Percentiles rank a stretch among this genome's conserved stretches.
Evolutionary conservation across 768 basidiomycete species (phyloP).

Genomic region (Rhodotorula toruloides): DNA sequence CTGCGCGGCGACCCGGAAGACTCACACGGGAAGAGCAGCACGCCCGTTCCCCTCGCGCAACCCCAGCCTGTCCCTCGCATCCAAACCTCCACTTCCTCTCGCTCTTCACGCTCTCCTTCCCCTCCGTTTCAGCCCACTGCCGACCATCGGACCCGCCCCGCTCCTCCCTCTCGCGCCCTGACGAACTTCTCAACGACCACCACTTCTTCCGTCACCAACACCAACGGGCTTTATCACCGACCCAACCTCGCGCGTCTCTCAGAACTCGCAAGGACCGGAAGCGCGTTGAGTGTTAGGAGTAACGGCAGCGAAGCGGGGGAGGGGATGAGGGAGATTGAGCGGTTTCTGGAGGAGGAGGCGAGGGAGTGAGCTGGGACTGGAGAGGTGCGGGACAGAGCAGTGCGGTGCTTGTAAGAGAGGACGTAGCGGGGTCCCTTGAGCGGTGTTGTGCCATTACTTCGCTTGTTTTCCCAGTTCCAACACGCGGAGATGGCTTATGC

Average conservation of each 20-base stretch:
- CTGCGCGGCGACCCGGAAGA: not conserved
- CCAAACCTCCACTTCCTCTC: too few species aligned
- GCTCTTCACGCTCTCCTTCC: too few species aligned
- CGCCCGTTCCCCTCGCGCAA: not conserved
- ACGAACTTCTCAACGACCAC: not conserved
- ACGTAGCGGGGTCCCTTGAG: too few species aligned
- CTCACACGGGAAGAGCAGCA: too few species aligned
- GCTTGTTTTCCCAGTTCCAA: too few species aligned
- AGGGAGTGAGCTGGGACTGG: not conserved
- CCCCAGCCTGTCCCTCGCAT: not conserved
- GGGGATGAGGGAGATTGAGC: not conserved
- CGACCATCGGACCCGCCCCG: too few species aligned
- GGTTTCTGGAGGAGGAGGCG: constrained; percentile 6
- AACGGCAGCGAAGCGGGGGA: not conserved
- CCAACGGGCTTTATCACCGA: not conserved
- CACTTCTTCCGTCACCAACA: not conserved
- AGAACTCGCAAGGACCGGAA: not conserved
- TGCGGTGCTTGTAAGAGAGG: too few species aligned
- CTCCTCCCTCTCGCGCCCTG: too few species aligned
- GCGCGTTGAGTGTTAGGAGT: not conserved
- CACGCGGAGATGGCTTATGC: too few species aligned
- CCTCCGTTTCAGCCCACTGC: too few species aligned
- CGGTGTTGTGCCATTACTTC: not conserved
- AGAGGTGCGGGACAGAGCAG: too few species aligned
- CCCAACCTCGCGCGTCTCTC: too few species aligned